These are phyloP conservation scores for Lentinula lateritia DNA, from an alignment of 768 basidiomycete genomes.

Conservation along the genomic window DNA sequence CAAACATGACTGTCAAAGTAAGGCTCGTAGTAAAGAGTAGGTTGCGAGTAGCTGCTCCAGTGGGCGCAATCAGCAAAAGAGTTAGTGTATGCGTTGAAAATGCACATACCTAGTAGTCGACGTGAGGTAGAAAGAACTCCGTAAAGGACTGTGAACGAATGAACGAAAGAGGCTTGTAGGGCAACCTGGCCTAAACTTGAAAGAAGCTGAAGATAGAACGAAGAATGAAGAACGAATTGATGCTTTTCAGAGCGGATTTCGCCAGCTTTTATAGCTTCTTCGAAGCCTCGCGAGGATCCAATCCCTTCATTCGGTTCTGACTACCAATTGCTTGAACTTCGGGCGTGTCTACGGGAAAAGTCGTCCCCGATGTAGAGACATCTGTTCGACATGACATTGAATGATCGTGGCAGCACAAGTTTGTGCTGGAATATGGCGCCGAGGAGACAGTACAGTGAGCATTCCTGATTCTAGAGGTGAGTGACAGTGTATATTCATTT, in stretches of 20 bases:
- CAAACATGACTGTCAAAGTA: conserved; percentile 26
- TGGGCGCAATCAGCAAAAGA: not conserved
- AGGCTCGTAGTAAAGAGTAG: not conserved
- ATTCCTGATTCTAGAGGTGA: not conserved
- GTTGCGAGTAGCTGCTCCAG: too few relatives aligned
- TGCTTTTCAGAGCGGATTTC: not conserved
- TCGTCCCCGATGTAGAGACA: not conserved
- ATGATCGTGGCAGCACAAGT: not conserved
- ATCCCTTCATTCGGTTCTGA: not conserved
- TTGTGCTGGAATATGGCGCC: not conserved
- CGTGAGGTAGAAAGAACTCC: not conserved
- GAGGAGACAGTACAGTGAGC: not conserved
- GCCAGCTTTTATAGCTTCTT: not conserved
- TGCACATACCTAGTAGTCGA: not conserved
- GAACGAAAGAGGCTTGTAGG: not conserved
- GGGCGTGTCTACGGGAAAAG: not conserved
- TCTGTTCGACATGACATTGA: not conserved
- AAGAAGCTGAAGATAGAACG: not conserved
- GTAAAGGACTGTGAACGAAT: not conserved
- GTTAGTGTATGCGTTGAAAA: not conserved
- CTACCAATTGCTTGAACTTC: not conserved
- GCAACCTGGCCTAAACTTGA: not conserved
- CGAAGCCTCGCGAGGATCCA: not conserved
- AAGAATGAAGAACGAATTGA: not conserved
- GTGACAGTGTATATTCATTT: not conserved